phyloP scores from a whole-genome alignment of 2,329 filamentous ascomycete genomes.

The Colletotrichum higginsianum region DNA sequence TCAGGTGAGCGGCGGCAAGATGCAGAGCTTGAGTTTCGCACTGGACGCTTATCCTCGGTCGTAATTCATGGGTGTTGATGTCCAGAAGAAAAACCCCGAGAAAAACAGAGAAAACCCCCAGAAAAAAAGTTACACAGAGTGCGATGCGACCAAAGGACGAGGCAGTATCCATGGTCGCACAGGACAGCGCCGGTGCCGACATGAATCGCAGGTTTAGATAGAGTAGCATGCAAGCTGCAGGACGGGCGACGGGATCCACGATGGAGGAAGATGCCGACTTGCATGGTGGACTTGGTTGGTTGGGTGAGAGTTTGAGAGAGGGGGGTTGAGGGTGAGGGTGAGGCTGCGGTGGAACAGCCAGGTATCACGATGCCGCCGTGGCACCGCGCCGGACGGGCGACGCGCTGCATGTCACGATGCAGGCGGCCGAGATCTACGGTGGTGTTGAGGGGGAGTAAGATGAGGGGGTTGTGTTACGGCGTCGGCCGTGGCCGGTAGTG shows the following conservation, averaged over 20 bases:
- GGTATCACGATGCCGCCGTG: constrained; percentile 27
- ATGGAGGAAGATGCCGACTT: background rate
- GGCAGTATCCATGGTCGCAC: background rate
- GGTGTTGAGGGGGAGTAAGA: background rate
- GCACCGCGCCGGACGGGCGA: constrained; percentile 11
- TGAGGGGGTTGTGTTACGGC: constrained; percentile 17
- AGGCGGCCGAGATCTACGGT: constrained; percentile 14
- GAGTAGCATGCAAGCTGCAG: constrained; percentile 4
- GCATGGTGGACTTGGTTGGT: no score
- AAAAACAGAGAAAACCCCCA: no score
- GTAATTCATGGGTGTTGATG: background rate
- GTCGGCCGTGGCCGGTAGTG: constrained; percentile 23
- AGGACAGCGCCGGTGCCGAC: background rate
- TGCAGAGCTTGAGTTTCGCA: constrained; percentile 4
- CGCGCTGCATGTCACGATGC: constrained; percentile 10
- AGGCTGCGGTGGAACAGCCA: background rate
- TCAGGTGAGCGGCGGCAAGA: constrained; percentile 18
- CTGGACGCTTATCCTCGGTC: background rate
- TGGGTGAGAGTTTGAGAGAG: no score
- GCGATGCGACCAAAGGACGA: background rate
- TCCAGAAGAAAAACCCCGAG: no score
- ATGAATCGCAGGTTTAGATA: background rate
- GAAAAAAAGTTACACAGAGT: background rate
- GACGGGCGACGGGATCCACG: background rate
- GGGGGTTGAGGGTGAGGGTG: background rate